Evolutionary conservation across 768 basidiomycete genomes (phyloP).

Genomic region (Naematelia encephala): DNA sequence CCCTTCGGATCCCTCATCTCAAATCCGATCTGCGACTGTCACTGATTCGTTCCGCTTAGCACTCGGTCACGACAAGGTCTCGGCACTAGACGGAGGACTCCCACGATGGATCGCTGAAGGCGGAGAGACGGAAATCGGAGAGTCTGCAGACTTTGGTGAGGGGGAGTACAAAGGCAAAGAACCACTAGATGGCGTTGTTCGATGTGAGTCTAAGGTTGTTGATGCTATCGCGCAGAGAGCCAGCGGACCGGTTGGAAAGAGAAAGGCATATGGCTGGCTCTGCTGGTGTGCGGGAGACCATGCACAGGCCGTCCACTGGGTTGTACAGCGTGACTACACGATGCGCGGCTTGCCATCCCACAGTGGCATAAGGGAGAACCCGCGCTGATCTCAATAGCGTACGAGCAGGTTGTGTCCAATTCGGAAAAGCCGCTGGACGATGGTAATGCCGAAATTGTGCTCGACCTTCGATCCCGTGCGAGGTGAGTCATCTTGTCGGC

Average conservation of each 20-base stretch:
- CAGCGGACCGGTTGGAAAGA: too few species aligned
- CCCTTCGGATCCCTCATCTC: too few species aligned
- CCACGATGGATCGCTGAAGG: slow-evolving; percentile 74
- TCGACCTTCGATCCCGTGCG: slow-evolving; percentile 80
- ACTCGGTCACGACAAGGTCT: slow-evolving; percentile 81
- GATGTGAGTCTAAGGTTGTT: slow-evolving; percentile 32
- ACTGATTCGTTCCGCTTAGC: too few species aligned
- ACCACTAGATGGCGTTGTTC: slow-evolving; percentile 19
- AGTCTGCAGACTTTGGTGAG: slow-evolving; percentile 16
- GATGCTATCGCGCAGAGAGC: not conserved
- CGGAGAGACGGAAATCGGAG: slow-evolving; percentile 33
- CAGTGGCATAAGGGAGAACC: too few species aligned
- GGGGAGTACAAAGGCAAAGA: slow-evolving; percentile 20
- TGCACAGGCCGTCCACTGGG: too few species aligned
- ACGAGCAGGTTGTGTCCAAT: slow-evolving; percentile 76
- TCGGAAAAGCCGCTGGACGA: slow-evolving; percentile 55
- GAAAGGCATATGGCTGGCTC: too few species aligned
- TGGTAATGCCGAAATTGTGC: slow-evolving; percentile 60
- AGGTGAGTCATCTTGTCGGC: slow-evolving; percentile 59
- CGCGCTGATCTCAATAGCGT: slow-evolving; percentile 57
- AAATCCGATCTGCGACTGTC: too few species aligned
- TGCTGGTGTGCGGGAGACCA: too few species aligned
- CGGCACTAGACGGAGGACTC: slow-evolving; percentile 88
- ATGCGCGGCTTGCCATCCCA: too few species aligned
- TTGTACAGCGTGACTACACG: too few species aligned